Conservation (phyloP, 257 asterid species). For the Przewalskia tangutica region DNA sequence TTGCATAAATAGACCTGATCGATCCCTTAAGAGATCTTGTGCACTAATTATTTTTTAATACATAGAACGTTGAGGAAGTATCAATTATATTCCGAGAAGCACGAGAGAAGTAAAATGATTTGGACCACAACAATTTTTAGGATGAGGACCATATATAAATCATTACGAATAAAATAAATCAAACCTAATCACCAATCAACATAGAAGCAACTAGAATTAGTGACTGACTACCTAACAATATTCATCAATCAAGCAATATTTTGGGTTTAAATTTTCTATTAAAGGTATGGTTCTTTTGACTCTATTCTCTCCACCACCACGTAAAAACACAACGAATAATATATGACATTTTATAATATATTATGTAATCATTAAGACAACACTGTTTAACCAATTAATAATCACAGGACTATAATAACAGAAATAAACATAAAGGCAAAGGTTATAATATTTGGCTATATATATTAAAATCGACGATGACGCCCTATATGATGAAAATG, state of each 20-base stretch:
- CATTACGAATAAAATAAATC: background rate
- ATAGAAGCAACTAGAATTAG: background rate
- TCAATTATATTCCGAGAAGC: background rate
- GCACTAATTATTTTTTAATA: background rate
- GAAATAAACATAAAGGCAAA: slow-evolving; percentile 21
- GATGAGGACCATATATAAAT: background rate
- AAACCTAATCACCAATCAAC: background rate
- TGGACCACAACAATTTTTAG: background rate
- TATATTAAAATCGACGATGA: slow-evolving; percentile 38
- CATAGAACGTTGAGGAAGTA: background rate
- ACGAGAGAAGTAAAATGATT: background rate
- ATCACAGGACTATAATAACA: background rate
- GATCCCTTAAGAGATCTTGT: background rate
- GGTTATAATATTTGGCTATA: background rate
- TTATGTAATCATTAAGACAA: background rate
- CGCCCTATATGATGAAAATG: slow-evolving; percentile 47
- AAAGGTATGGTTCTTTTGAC: slow-evolving; percentile 1
- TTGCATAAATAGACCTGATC: background rate
- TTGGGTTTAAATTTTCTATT: background rate
- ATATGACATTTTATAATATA: background rate
- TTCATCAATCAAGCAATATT: background rate
- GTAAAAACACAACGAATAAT: background rate
- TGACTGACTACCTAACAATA: background rate
- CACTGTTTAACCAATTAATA: background rate
- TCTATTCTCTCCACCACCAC: background rate